Evolutionary conservation across 2,329 filamentous ascomycete species (phyloP).

Genomic region (Leptographium lundbergii): DNA sequence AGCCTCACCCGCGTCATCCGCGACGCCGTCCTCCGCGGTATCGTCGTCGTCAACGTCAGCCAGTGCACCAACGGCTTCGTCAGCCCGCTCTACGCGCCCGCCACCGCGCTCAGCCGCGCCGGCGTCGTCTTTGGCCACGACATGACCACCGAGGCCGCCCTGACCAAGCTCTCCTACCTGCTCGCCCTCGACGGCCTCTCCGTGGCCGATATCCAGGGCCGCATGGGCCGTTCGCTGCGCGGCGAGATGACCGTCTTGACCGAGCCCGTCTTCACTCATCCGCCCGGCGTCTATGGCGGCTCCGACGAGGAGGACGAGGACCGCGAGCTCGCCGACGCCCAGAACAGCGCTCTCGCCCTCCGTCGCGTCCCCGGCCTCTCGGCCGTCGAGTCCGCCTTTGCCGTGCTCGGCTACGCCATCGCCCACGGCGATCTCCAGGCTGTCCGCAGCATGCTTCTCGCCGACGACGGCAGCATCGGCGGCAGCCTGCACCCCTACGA

Average conservation of each 20-base stretch:
- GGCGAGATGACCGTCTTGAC: constrained; percentile 76
- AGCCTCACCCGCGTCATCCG: constrained; percentile 66
- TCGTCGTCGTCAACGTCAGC: constrained; percentile 82
- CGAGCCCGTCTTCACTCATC: constrained; percentile 64
- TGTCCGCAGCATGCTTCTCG: constrained; percentile 54
- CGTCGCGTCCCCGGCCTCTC: constrained; percentile 24
- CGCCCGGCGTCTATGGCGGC: constrained; percentile 37
- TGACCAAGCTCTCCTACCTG: constrained; percentile 83
- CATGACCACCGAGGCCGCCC: constrained; percentile 77
- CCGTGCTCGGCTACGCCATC: constrained; percentile 69
- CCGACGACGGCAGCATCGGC: constrained; percentile 35
- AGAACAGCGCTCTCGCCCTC: not conserved
- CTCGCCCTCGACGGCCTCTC: constrained; percentile 55
- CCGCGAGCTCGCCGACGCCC: constrained; percentile 41
- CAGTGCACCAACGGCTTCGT: constrained; percentile 75
- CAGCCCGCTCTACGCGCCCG: constrained; percentile 65
- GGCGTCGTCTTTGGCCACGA: constrained; percentile 85
- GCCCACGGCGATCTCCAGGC: constrained; percentile 54
- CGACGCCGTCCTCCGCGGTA: constrained; percentile 64
- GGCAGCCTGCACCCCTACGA: constrained; percentile 17
- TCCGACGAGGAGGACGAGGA: constrained; percentile 23
- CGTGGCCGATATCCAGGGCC: constrained; percentile 50
- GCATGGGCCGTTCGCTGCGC: constrained; percentile 63
- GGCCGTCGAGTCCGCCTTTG: constrained; percentile 49
- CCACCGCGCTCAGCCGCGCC: constrained; percentile 64